A percentile compares a stretch with the other conserved stretches of the same genome.
These are phyloP conservation scores for Camellia granthamiana DNA, from an alignment of 148 eudicot genomes.

Conservation along the genomic window DNA sequence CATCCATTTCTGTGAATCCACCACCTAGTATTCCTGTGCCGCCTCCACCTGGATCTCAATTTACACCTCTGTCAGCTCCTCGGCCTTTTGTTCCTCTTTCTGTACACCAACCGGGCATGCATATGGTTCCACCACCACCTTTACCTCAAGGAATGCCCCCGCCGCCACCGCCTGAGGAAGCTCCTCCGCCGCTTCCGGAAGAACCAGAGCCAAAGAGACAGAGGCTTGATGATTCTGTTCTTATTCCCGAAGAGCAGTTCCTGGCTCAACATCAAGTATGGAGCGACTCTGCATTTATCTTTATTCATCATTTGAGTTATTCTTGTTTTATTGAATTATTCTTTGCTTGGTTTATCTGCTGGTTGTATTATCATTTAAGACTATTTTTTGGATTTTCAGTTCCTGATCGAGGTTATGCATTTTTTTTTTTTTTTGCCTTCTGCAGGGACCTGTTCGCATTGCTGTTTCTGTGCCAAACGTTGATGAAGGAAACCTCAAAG, in stretches of 20 bases:
- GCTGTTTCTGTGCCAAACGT: slow-evolving; percentile 51
- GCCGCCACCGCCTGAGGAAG: slow-evolving; percentile 55
- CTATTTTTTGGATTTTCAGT: background rate
- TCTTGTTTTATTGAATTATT: background rate
- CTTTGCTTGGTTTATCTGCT: background rate
- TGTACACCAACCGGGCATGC: slow-evolving; percentile 42
- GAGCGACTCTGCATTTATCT: slow-evolving; percentile 2
- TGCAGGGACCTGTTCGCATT: slow-evolving; percentile 62
- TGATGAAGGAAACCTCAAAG: slow-evolving; percentile 69
- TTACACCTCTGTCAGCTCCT: slow-evolving; percentile 49
- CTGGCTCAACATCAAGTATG: slow-evolving; percentile 66
- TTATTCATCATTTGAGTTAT: background rate
- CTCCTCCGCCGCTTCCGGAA: slow-evolving; percentile 70
- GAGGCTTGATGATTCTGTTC: slow-evolving; percentile 53
- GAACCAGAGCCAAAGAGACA: slow-evolving; percentile 75
- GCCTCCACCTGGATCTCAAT: slow-evolving; percentile 52
- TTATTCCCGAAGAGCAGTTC: slow-evolving; percentile 63
- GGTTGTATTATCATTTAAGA: background rate
- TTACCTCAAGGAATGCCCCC: slow-evolving; percentile 75
- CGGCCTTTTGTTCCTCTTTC: slow-evolving; percentile 44
- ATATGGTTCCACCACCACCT: slow-evolving; percentile 44
- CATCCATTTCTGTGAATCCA: slow-evolving; percentile 28
- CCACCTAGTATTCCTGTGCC: slow-evolving; percentile 35
- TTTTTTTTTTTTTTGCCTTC: slow-evolving; percentile 1
- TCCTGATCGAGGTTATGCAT: background rate